Percentiles rank a stretch among this genome's conserved stretches.
These are phyloP conservation scores for Apocynum venetum DNA, from an alignment of 257 asterid genomes.

Conservation along the genomic window DNA sequence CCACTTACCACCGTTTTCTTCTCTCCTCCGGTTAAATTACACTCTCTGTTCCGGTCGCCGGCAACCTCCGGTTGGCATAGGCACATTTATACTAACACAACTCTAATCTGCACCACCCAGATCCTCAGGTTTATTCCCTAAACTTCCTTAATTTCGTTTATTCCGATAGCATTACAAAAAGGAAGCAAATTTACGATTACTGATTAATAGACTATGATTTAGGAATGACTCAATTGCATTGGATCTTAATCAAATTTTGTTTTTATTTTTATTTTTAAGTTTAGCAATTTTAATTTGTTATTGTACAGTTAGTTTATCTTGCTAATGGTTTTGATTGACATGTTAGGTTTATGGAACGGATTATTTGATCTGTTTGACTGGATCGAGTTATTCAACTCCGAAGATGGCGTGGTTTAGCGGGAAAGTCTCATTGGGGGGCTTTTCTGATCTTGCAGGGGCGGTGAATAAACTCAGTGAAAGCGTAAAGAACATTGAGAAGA, in stretches of 20 bases:
- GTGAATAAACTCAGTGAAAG: conserved; percentile 95
- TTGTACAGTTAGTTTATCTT: conserved; percentile 4
- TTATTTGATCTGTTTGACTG: conserved; percentile 12
- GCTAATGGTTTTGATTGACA: conserved; percentile 7
- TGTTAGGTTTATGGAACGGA: conserved; percentile 25
- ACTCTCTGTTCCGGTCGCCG: neutral
- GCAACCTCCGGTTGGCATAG: neutral
- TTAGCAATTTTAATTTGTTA: neutral
- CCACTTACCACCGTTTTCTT: neutral
- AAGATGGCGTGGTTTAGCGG: conserved; percentile 92
- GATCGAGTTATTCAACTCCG: conserved; percentile 11
- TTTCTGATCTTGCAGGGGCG: conserved; percentile 90
- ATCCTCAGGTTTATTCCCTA: conserved; percentile 13
- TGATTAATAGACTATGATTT: neutral
- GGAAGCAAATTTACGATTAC: neutral
- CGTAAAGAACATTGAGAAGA: conserved; percentile 92
- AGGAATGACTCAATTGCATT: neutral
- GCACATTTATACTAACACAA: neutral
- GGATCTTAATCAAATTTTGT: conserved; percentile 1
- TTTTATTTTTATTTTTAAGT: neutral
- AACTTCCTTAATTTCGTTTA: neutral
- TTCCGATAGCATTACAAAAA: neutral
- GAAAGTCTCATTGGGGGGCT: conserved; percentile 71
- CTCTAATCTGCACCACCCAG: neutral
- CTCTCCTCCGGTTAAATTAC: conserved; percentile 1